Evolutionary conservation across 345 rosid species (phyloP).

Genomic region (Ceriops decandra): DNA sequence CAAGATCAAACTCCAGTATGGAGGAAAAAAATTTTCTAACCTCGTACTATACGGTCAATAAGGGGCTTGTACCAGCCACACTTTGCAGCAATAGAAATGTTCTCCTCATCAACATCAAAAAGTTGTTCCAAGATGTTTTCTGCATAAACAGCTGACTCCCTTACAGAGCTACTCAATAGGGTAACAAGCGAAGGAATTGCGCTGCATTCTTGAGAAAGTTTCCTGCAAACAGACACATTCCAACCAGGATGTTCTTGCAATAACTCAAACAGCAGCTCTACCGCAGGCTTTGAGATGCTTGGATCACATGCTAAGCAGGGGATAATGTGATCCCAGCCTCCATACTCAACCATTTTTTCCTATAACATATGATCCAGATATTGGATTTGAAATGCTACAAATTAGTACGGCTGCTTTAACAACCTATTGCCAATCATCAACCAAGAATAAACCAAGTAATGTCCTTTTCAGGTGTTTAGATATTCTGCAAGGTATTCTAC

Average conservation of each 20-base stretch:
- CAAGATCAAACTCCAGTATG: neutral
- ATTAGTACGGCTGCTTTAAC: neutral
- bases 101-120: slow-evolving; percentile 54
- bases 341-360: slow-evolving; percentile 46
- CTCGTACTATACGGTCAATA: slow-evolving; percentile 47
- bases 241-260: slow-evolving; percentile 60
- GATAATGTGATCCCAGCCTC: slow-evolving; percentile 55
- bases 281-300: slow-evolving; percentile 50
- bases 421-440: neutral
- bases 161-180: slow-evolving; percentile 46
- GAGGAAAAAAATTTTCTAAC: slow-evolving; percentile 29
- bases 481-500: neutral
- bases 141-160: slow-evolving; percentile 48
- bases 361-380: slow-evolving; percentile 22
- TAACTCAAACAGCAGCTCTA: slow-evolving; percentile 54
- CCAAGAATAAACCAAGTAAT: neutral
- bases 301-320: slow-evolving; percentile 51
- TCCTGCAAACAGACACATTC: slow-evolving; percentile 46
- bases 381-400: neutral
- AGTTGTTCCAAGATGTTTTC: slow-evolving; percentile 48
- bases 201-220: slow-evolving; percentile 49
- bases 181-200: slow-evolving; percentile 57
- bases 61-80: slow-evolving; percentile 70
- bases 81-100: slow-evolving; percentile 47
- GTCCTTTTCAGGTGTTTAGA: neutral